These are phyloP conservation scores for Tylopilus subfusipes DNA, from an alignment of 768 basidiomycete species.

Conservation along the genomic window DNA sequence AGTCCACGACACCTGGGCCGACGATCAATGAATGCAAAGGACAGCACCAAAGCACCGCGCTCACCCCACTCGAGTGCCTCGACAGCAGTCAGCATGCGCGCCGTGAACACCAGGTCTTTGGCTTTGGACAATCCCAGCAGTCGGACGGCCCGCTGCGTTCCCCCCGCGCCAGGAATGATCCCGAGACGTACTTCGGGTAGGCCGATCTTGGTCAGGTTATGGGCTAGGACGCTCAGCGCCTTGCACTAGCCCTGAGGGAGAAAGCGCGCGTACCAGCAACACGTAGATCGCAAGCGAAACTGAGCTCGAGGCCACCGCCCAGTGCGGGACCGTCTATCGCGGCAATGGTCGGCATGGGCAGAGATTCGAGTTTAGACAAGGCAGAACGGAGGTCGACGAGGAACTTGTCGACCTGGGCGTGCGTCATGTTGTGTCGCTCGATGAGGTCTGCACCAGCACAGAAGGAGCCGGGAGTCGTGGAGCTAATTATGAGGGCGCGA, in stretches of 20 bases:
- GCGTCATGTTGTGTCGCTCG: conserved; percentile 82
- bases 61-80: conserved; percentile 74
- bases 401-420: conserved; percentile 70
- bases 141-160: conserved; percentile 79
- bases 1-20: conserved; percentile 72
- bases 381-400: conserved; percentile 70
- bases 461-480: conserved; percentile 73
- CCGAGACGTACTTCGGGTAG: conserved; percentile 74
- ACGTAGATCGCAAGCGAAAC: conserved; percentile 85
- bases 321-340: conserved; percentile 93
- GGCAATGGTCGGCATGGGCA: conserved; percentile 87
- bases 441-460: conserved; percentile 90
- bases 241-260: not conserved
- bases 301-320: conserved; percentile 88
- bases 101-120: conserved; percentile 85
- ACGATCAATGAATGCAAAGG: conserved; percentile 2
- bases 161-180: conserved; percentile 92
- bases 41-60: not conserved
- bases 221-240: conserved; percentile 36
- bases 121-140: conserved; percentile 76
- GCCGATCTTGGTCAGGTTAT: conserved; percentile 77
- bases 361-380: conserved; percentile 69
- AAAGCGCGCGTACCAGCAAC: conserved; percentile 66
- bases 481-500: conserved; percentile 80
- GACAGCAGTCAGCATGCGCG: conserved; percentile 57